Percentiles rank a stretch among this genome's conserved stretches.
phyloP scores from a whole-genome alignment of 306 rosid genomes.

The Spatholobus suberectus region DNA sequence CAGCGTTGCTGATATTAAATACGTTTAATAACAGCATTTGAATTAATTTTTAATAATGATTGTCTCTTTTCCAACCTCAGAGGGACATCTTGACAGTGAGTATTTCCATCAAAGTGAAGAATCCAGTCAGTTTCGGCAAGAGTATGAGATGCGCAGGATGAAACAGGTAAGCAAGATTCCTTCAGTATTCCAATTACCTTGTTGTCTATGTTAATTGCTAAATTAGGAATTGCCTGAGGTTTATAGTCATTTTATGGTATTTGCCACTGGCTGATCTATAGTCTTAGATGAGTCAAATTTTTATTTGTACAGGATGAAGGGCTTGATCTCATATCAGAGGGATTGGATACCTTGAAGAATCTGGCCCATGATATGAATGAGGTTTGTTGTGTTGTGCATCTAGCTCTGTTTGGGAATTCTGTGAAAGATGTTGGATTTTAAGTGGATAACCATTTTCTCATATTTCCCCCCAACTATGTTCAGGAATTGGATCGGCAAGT shows the following conservation, averaged over 20 bases:
- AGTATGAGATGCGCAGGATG: conserved; percentile 83
- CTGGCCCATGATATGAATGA: conserved; percentile 88
- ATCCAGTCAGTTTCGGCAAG: conserved; percentile 74
- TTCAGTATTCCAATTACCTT: conserved; percentile 34
- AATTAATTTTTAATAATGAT: conserved; percentile 12
- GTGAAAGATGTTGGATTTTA: neutral
- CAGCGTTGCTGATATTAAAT: neutral
- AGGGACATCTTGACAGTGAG: conserved; percentile 49
- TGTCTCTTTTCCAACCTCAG: conserved; percentile 41
- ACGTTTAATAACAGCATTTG: neutral
- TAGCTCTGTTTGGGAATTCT: conserved; percentile 7
- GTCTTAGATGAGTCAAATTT: conserved; percentile 17
- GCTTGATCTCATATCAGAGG: conserved; percentile 90
- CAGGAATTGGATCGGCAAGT: conserved; percentile 94
- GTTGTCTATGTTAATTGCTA: neutral
- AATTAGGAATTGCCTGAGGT: neutral
- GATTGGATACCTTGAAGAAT: conserved; percentile 76
- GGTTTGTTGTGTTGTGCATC: conserved; percentile 58
- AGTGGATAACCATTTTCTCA: conserved; percentile 38
- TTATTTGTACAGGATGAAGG: conserved; percentile 77
- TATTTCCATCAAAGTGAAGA: conserved; percentile 75
- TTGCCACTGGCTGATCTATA: neutral
- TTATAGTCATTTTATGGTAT: conserved; percentile 19
- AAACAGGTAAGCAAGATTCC: conserved; percentile 73
- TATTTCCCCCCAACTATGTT: conserved; percentile 30